Evolutionary conservation across 2,329 filamentous ascomycete species (phyloP).

Genomic region (Amauroascus verrucosus): DNA sequence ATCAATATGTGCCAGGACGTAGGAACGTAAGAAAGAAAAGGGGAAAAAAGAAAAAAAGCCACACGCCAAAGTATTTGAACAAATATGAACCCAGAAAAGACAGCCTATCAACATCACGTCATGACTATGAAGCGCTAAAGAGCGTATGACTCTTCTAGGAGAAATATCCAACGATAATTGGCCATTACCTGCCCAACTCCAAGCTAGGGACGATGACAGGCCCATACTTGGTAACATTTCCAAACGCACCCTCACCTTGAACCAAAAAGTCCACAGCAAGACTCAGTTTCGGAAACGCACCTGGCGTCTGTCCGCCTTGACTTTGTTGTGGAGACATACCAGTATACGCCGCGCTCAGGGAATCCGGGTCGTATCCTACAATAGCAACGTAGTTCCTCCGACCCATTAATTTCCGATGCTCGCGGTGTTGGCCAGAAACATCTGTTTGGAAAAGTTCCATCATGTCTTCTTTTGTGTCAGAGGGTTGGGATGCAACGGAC

Average conservation of each 20-base stretch:
- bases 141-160: background rate
- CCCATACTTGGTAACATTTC: conserved; percentile 83
- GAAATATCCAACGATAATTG: background rate
- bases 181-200: conserved; percentile 55
- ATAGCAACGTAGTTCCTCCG: conserved; percentile 85
- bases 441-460: conserved; percentile 99
- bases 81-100: background rate
- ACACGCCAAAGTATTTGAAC: background rate
- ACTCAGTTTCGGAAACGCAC: conserved; percentile 53
- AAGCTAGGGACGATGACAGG: conserved; percentile 88
- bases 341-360: conserved; percentile 44
- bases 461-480: conserved; percentile 98
- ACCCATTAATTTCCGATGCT: conserved; percentile 87
- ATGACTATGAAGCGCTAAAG: background rate
- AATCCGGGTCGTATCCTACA: conserved; percentile 86
- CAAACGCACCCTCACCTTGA: conserved; percentile 76
- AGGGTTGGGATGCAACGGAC: conserved; percentile 53
- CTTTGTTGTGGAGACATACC: conserved; percentile 21
- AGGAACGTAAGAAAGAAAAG: background rate
- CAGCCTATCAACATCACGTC: background rate
- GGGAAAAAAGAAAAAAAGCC: background rate
- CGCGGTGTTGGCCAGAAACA: conserved; percentile 68
- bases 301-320: conserved; percentile 25
- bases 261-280: conserved; percentile 95
- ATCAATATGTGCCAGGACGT: background rate